Conservation (phyloP, 83 land plant species). For the Thuja plicata region DNA sequence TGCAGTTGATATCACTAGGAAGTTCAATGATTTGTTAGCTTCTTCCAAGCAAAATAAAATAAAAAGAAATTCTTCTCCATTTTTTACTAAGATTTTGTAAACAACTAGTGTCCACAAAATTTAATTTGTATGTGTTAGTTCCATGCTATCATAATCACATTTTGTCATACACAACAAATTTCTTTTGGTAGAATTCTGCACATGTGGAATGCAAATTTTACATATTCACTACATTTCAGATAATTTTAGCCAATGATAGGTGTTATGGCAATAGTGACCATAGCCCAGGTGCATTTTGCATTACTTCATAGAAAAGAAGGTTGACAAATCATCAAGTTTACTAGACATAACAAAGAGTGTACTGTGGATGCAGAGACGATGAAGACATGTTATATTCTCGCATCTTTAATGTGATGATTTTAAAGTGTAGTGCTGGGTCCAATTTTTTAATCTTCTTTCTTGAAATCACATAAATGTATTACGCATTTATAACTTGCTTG, state of each 20-base stretch:
- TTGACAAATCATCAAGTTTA: background rate
- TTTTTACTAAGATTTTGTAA: background rate
- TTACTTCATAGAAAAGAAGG: too few species aligned
- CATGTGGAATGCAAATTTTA: background rate
- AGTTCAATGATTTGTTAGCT: background rate
- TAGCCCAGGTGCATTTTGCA: background rate
- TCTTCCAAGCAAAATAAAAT: background rate
- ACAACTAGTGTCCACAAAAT: background rate
- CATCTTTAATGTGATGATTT: background rate
- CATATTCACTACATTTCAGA: background rate
- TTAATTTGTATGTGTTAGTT: background rate
- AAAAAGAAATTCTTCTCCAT: background rate
- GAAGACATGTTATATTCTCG: background rate
- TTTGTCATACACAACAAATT: background rate
- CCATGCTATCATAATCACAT: background rate
- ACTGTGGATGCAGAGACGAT: background rate
- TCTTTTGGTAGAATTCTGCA: background rate
- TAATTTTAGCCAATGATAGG: too few species aligned
- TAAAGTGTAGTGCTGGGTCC: too few species aligned
- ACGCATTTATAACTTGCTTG: too few species aligned
- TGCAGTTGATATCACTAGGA: background rate
- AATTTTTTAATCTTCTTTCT: too few species aligned
- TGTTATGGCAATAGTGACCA: background rate
- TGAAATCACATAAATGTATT: too few species aligned
- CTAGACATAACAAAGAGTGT: background rate